phyloP scores from a whole-genome alignment of 1,139 yeast genomes.

The Hansenula lynferdii region DNA sequence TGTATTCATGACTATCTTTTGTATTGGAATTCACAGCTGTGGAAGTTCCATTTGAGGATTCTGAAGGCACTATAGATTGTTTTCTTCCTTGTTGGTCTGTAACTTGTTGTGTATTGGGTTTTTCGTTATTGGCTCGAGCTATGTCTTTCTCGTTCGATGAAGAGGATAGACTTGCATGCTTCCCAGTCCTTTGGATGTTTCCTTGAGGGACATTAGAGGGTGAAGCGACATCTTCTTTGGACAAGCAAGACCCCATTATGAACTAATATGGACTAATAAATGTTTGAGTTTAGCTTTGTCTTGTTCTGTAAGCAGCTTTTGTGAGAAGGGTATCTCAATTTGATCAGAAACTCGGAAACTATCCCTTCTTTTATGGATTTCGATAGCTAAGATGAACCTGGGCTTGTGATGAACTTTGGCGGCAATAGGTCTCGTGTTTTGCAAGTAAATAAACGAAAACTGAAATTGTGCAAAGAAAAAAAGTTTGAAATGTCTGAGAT shows the following conservation, averaged over 20 bases:
- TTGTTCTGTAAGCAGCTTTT: too few relatives aligned
- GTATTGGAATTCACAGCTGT: conserved; percentile 13
- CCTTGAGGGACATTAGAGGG: neutral
- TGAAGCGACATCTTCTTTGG: conserved; percentile 7
- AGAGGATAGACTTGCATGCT: neutral
- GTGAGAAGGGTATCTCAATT: too few relatives aligned
- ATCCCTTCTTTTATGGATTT: too few relatives aligned
- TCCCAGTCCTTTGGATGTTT: neutral
- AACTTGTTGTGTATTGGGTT: conserved; percentile 2
- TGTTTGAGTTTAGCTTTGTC: too few relatives aligned
- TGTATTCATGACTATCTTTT: conserved; percentile 32
- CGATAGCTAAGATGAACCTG: too few relatives aligned
- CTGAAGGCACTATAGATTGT: conserved; percentile 7
- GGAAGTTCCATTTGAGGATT: conserved; percentile 4
- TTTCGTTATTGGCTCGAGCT: neutral
- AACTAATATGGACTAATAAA: too few relatives aligned
- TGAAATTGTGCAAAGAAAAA: too few relatives aligned
- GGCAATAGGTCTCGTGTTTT: too few relatives aligned
- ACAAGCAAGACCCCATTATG: conserved; percentile 25
- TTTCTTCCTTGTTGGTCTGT: conserved; percentile 4
- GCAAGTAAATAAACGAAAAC: too few relatives aligned
- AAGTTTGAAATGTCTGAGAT: too few relatives aligned
- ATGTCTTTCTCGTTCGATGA: conserved; percentile 11
- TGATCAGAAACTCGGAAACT: too few relatives aligned
- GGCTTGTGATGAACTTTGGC: too few relatives aligned